Conservation (phyloP, 2,329 filamentous ascomycete genomes). For the Fusarium brevicatenulatum region DNA sequence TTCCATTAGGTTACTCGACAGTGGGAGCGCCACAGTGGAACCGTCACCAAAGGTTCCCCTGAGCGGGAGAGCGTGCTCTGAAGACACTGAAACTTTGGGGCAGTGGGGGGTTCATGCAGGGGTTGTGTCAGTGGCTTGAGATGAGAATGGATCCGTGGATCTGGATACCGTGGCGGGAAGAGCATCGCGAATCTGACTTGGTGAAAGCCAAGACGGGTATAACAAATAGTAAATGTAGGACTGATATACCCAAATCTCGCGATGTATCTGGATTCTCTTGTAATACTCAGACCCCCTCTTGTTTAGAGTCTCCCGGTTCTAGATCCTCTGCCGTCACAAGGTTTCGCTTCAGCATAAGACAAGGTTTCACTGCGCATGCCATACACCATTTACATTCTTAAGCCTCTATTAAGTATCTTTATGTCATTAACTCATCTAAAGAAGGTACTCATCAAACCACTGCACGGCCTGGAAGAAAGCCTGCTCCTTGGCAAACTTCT, state of each 20-base stretch:
- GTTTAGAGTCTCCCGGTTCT: background rate
- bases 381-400: background rate
- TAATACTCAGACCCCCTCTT: background rate
- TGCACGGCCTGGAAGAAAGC: constrained; percentile 79
- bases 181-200: constrained; percentile 18
- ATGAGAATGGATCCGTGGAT: constrained; percentile 11
- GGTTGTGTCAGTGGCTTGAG: constrained; percentile 33
- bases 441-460: constrained; percentile 73
- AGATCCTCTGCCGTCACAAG: background rate
- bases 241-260: background rate
- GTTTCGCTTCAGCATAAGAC: constrained; percentile 13
- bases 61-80: constrained; percentile 20
- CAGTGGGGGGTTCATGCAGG: constrained; percentile 15
- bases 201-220: background rate
- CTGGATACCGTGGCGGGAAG: constrained; percentile 23
- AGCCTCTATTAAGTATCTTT: background rate
- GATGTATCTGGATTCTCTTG: rapidly evolving
- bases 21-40: constrained; percentile 34
- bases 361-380: constrained; percentile 1
- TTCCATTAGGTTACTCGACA: background rate
- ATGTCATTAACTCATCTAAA: constrained; percentile 1
- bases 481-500: constrained; percentile 79
- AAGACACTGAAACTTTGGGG: constrained; percentile 34
- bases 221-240: background rate
- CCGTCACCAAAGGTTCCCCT: constrained; percentile 13